Base-by-base conservation (phyloP, 148 eudicot genomes). In the Mesembryanthemum crystallinum region DNA sequence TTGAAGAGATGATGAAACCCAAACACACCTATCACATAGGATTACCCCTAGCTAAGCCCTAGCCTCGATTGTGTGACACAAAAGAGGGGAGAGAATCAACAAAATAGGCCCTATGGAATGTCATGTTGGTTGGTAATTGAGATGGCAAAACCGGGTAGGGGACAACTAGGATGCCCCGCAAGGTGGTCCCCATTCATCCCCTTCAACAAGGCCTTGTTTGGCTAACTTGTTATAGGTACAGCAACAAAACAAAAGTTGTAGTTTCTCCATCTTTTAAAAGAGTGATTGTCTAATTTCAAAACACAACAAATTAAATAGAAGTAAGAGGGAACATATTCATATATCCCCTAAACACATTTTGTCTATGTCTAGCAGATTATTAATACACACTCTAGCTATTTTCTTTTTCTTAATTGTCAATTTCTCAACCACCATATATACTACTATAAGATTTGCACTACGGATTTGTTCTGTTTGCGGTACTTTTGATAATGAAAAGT, bases 171-270 rank as follows among this genome's bases (percentile, higher is more conserved):
- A 61, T 67, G 42, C n/a, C 66, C 57, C 62, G 32, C 49, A 27
- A 15, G 59, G 51, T 33, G 51, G 77, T 71, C 51, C 77, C 77
- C 55, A 52, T 37, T 68, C 42, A 21, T 12, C 58, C 3, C 3
- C 18, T 52, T 52, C 4, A 35, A 15, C 18, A 52, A 14, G 7
- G 20, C 52, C 43, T 21, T 71, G 18, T 33, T 64, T 64, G 71
- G 71, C 54, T 54, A 75, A 72, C 45, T 15, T 67, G 7, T 66
- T 75, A 28, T 57, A 57, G 55, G 49, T 61, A 32, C 33, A n/a
- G 55, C 4, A 25, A 75, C 35, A 61, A 21, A 47, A 76, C 72
- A 67, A 9, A 28, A 32, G 42, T 57, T 72, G 78, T 76, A 6
- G 61, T 65, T 64, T 18, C 35, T 62, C 65, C 63, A 24, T 28